Evolutionary conservation across 768 basidiomycete genomes (phyloP).

Genomic region (Kwoniella newhampshirensis): DNA sequence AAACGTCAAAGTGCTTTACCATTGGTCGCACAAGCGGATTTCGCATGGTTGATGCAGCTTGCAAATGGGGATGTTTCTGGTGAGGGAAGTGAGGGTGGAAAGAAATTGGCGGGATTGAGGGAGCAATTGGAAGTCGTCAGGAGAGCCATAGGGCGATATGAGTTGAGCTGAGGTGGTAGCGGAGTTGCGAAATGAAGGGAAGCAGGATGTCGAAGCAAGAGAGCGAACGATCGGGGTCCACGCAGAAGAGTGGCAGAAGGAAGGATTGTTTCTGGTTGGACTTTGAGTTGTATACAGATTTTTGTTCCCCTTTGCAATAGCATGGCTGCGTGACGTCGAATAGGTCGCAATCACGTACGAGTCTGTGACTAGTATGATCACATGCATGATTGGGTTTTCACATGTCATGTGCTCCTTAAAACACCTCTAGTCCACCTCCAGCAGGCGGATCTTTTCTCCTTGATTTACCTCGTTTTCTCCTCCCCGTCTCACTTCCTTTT

Average conservation of each 20-base stretch:
- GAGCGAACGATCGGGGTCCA: too few relatives aligned
- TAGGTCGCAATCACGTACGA: too few relatives aligned
- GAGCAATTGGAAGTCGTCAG: constrained; percentile 9
- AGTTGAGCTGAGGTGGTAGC: neutral
- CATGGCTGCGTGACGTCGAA: too few relatives aligned
- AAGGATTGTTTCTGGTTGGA: constrained; percentile 13
- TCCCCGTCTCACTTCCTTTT: constrained; percentile 1
- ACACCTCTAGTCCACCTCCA: constrained; percentile 28
- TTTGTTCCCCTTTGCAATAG: constrained; percentile 11
- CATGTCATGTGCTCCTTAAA: neutral
- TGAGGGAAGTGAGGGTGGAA: neutral
- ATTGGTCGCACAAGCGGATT: constrained; percentile 82
- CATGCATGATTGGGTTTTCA: too few relatives aligned
- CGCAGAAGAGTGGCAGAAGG: too few relatives aligned
- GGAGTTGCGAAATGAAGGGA: too few relatives aligned
- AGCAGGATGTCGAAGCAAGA: too few relatives aligned
- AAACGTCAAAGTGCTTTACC: constrained; percentile 63
- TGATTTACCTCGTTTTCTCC: constrained; percentile 29
- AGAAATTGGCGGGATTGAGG: neutral
- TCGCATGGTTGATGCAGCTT: constrained; percentile 66
- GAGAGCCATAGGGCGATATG: neutral
- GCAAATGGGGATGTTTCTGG: neutral
- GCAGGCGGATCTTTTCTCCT: constrained; percentile 47
- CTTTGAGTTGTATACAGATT: constrained; percentile 14
- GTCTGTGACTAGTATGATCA: too few relatives aligned